Percentiles rank a stretch among this genome's conserved stretches.
Evolutionary conservation across 495 filamentous ascomycete genomes (phyloP).

Genomic region (Aspergillus diversus): DNA sequence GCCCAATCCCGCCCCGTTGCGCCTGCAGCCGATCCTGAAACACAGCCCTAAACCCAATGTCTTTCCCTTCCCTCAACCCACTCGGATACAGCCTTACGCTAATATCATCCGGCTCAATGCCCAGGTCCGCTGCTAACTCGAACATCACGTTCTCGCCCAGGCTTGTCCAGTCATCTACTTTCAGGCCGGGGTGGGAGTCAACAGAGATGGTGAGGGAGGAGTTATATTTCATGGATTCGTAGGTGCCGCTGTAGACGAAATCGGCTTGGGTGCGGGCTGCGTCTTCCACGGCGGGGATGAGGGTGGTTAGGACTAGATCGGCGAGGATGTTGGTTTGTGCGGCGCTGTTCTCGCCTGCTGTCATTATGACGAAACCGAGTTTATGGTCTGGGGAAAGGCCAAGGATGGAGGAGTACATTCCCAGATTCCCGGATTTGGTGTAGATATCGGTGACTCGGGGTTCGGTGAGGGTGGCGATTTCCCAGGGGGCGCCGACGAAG

Average conservation of each 20-base stretch:
- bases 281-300: background rate
- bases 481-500: conserved; percentile 61
- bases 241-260: background rate
- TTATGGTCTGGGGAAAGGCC: conserved; percentile 54
- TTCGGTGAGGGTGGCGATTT: conserved; percentile 38
- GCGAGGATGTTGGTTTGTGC: background rate
- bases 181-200: background rate
- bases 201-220: background rate
- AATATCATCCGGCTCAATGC: background rate
- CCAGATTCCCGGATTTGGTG: conserved; percentile 55
- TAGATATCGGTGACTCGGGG: conserved; percentile 51
- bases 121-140: too few relatives aligned
- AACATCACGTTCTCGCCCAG: too few relatives aligned
- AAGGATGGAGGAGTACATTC: conserved; percentile 49
- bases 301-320: background rate
- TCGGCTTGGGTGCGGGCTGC: background rate
- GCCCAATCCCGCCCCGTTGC: conserved; percentile 16
- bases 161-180: too few relatives aligned
- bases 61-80: background rate
- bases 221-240: background rate
- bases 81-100: background rate
- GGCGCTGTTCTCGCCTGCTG: conserved; percentile 21
- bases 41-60: background rate
- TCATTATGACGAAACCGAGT: conserved; percentile 52
- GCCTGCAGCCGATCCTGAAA: conserved; percentile 34